Evolutionary conservation across 805 yeast genomes (phyloP).

Genomic region (Nakazawaea anatomiae): DNA sequence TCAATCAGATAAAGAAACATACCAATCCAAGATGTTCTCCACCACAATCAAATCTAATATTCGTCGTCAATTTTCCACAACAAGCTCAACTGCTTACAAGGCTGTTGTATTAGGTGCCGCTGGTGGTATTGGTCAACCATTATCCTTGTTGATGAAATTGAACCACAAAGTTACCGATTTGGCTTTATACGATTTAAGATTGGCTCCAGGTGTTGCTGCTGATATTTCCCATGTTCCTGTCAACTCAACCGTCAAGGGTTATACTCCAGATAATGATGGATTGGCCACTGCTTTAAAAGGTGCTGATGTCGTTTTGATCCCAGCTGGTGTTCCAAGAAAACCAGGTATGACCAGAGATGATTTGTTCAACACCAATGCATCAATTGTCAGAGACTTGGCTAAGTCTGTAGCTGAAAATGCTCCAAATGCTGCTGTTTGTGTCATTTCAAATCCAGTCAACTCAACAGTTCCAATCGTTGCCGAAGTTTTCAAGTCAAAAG

Average conservation of each 20-base stretch:
- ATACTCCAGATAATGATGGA: slow-evolving; percentile 74
- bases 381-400: slow-evolving; percentile 91
- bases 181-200: slow-evolving; percentile 81
- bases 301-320: slow-evolving; percentile 84
- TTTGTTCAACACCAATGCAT: slow-evolving; percentile 91
- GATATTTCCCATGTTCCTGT: slow-evolving; percentile 93
- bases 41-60: slow-evolving; percentile 38
- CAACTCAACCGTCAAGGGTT: slow-evolving; percentile 83
- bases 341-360: slow-evolving; percentile 99
- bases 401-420: slow-evolving; percentile 73
- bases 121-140: slow-evolving; percentile 95
- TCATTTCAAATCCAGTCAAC: slow-evolving; percentile 95
- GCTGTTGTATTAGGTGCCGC: slow-evolving; percentile 80
- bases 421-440: slow-evolving; percentile 77
- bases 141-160: slow-evolving; percentile 76
- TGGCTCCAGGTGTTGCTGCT: slow-evolving; percentile 96
- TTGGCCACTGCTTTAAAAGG: slow-evolving; percentile 67
- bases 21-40: slow-evolving; percentile 39
- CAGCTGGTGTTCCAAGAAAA: slow-evolving; percentile 98
- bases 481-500: slow-evolving; percentile 80
- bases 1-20: no score
- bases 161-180: slow-evolving; percentile 84
- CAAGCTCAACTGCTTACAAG: slow-evolving; percentile 65
- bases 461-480: slow-evolving; percentile 96
- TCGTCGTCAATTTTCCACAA: slow-evolving; percentile 60